Conservation (phyloP, 139 green algal species). For the Astrephomene gubernaculifera region DNA sequence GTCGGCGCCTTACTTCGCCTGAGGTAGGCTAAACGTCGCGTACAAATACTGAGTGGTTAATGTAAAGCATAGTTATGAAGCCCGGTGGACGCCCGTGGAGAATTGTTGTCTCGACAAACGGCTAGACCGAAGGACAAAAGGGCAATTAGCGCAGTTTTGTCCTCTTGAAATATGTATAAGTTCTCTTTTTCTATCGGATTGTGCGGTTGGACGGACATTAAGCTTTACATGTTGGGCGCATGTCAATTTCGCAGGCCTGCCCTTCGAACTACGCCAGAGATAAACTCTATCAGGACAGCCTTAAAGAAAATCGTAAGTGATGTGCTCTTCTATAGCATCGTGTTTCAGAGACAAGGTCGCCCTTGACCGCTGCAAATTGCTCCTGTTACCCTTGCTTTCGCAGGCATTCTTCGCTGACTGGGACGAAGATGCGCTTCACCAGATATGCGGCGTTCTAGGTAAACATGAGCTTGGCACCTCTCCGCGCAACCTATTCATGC, state of each 20-base stretch:
- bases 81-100: not conserved
- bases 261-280: slow-evolving; percentile 15
- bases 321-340: not conserved
- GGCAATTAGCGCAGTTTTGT: not conserved
- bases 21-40: not conserved
- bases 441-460: slow-evolving; percentile 19
- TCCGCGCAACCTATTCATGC: not conserved
- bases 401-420: slow-evolving; percentile 25
- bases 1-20: not conserved
- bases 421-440: not conserved
- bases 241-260: slow-evolving; percentile 24
- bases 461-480: not conserved
- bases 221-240: too few relatives aligned
- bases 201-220: too few relatives aligned
- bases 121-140: not conserved
- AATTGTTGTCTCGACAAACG: not conserved
- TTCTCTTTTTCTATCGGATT: not conserved
- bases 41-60: not conserved
- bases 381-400: not conserved
- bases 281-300: not conserved
- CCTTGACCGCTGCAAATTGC: not conserved
- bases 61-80: not conserved
- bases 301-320: not conserved
- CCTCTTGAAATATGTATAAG: not conserved
- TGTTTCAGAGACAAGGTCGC: not conserved